Percentiles rank a stretch among this genome's conserved stretches.
phyloP scores from a whole-genome alignment of 352 stramenopile species.

The Aphanomyces cochlioides region DNA sequence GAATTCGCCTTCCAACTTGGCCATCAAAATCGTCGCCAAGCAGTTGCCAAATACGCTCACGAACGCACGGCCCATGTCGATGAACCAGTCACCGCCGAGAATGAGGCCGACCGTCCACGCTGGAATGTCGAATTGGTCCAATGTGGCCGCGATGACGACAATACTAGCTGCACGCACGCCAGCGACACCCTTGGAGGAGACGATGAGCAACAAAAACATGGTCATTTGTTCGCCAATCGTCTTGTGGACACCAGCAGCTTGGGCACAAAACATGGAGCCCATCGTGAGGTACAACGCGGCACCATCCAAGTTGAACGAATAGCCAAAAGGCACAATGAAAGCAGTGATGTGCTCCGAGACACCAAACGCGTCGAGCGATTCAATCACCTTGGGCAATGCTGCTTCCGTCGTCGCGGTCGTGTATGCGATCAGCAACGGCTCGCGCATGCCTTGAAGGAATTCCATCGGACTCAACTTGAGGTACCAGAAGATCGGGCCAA shows the following conservation, averaged over 20 bases:
- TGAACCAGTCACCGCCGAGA: slow-evolving; percentile 55
- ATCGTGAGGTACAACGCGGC: slow-evolving; percentile 53
- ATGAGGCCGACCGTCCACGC: slow-evolving; percentile 57
- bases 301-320: slow-evolving; percentile 64
- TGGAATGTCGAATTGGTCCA: slow-evolving; percentile 54
- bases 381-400: slow-evolving; percentile 54
- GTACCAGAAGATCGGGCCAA: slow-evolving; percentile 40
- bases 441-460: slow-evolving; percentile 50
- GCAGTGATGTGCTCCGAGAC: slow-evolving; percentile 48
- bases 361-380: slow-evolving; percentile 50
- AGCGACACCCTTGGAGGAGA: slow-evolving; percentile 52
- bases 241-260: slow-evolving; percentile 47
- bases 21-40: slow-evolving; percentile 51
- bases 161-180: slow-evolving; percentile 49
- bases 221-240: slow-evolving; percentile 53
- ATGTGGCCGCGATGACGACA: slow-evolving; percentile 45
- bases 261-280: slow-evolving; percentile 49
- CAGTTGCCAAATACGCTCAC: slow-evolving; percentile 58
- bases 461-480: slow-evolving; percentile 48
- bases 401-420: slow-evolving; percentile 54
- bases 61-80: slow-evolving; percentile 55
- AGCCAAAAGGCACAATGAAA: slow-evolving; percentile 58
- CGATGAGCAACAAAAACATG: slow-evolving; percentile 58
- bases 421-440: slow-evolving; percentile 55
- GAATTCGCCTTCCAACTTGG: slow-evolving; percentile 60